These are phyloP conservation scores for Pterulicium gracile DNA, from an alignment of 1,284 basidiomycete species.

Conservation along the genomic window DNA sequence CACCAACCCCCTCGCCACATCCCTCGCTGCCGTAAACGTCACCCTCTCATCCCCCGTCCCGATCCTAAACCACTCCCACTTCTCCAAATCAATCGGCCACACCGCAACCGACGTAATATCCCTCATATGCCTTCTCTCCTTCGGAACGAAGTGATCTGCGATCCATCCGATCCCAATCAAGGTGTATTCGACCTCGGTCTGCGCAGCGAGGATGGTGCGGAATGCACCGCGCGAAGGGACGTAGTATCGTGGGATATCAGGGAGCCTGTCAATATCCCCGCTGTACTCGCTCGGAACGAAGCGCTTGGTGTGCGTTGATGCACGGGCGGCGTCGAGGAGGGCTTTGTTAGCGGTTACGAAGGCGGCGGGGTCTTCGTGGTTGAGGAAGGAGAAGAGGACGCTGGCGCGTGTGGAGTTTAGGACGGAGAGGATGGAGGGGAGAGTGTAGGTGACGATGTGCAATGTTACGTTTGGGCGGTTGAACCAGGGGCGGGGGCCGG, in stretches of 20 bases:
- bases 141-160: constrained; percentile 7
- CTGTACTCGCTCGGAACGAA: constrained; percentile 9
- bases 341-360: constrained; percentile 5
- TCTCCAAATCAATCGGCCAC: constrained; percentile 8
- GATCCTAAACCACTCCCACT: constrained; percentile 4
- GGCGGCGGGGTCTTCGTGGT: constrained; percentile 2
- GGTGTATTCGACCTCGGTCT: constrained; percentile 6
- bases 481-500: constrained; percentile 6
- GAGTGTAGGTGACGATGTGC: constrained; percentile 4
- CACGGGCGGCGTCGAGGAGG: constrained; percentile 6
- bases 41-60: constrained; percentile 7
- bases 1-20: constrained; percentile 6
- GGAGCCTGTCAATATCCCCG: constrained; percentile 7
- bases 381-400: constrained; percentile 6
- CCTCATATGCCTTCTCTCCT: constrained; percentile 7
- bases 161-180: constrained; percentile 8
- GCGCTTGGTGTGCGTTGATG: constrained; percentile 4
- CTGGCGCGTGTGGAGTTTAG: constrained; percentile 3
- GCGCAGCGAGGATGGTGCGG: constrained; percentile 1
- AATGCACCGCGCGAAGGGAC: constrained; percentile 7
- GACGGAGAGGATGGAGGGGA: constrained; percentile 4
- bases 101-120: constrained; percentile 4
- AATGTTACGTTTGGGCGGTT: constrained; percentile 2
- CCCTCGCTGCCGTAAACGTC: constrained; percentile 5
- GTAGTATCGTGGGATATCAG: constrained; percentile 7